phyloP scores from a whole-genome alignment of 352 stramenopile genomes.

The Phytopythium delawarense region DNA sequence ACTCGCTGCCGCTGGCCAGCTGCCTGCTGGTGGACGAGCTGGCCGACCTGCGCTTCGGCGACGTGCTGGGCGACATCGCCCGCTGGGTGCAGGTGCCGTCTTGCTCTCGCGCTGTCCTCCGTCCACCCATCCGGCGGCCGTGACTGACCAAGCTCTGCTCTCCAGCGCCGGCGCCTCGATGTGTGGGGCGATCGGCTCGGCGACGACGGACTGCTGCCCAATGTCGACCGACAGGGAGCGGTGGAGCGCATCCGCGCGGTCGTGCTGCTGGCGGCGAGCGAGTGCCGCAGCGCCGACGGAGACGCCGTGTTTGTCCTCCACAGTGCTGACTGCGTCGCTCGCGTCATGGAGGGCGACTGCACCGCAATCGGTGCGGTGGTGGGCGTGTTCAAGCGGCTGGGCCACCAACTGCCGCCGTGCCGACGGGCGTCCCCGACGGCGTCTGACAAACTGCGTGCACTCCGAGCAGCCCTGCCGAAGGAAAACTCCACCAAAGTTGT shows the following conservation, averaged over 20 bases:
- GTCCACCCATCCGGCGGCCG: not conserved
- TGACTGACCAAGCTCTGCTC: not conserved
- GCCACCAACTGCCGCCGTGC: not conserved
- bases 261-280: conserved; percentile 37
- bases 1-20: conserved; percentile 54
- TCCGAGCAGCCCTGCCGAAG: not conserved
- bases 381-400: conserved; percentile 35
- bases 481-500: not conserved
- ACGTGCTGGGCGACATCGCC: conserved; percentile 50
- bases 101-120: not conserved
- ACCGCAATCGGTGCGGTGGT: conserved; percentile 46
- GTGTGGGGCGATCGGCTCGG: not conserved
- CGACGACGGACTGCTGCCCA: not conserved
- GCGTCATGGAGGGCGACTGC: conserved; percentile 27
- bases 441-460: not conserved
- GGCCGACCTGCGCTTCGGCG: conserved; percentile 48
- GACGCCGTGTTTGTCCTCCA: conserved; percentile 53
- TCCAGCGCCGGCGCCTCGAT: not conserved
- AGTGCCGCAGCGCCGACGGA: conserved; percentile 30
- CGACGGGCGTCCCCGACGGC: not conserved
- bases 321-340: conserved; percentile 28
- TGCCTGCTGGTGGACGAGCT: conserved; percentile 61
- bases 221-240: not conserved
- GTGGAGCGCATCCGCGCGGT: conserved; percentile 21
- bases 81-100: conserved; percentile 21